Conservation (phyloP, 768 basidiomycete genomes). For the Kwoniella bestiolae region DNA sequence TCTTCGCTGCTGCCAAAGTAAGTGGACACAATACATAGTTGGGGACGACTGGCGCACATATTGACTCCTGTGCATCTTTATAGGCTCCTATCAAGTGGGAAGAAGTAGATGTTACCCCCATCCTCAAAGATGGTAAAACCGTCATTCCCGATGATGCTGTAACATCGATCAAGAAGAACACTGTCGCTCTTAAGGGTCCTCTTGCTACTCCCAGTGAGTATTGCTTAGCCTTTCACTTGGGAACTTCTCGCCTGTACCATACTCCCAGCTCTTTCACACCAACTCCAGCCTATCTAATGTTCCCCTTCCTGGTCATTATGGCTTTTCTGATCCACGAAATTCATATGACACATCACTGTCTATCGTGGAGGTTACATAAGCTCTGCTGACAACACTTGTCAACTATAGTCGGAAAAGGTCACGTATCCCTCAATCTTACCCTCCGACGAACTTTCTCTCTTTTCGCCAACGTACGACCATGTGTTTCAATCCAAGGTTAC, state of each 20-base stretch:
- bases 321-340: not conserved
- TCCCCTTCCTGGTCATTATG: not conserved
- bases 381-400: too few relatives aligned
- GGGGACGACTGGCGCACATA: not conserved
- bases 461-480: slow-evolving; percentile 98
- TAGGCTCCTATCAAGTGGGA: slow-evolving; percentile 99
- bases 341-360: too few relatives aligned
- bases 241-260: not conserved
- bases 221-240: not conserved
- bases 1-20: slow-evolving; percentile 83
- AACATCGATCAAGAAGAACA: slow-evolving; percentile 90
- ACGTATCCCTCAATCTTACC: slow-evolving; percentile 96
- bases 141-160: slow-evolving; percentile 94
- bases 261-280: not conserved
- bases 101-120: slow-evolving; percentile 94
- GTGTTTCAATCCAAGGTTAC: slow-evolving; percentile 91
- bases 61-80: too few relatives aligned
- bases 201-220: slow-evolving; percentile 92
- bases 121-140: slow-evolving; percentile 92
- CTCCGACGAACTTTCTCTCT: slow-evolving; percentile 96
- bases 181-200: slow-evolving; percentile 96
- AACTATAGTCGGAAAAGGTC: slow-evolving; percentile 97
- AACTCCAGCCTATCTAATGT: too few relatives aligned
- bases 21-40: slow-evolving; percentile 18
- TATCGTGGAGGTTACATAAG: too few relatives aligned